Conservation (phyloP, 1,139 yeast species). For the Spathaspora sp. region DNA sequence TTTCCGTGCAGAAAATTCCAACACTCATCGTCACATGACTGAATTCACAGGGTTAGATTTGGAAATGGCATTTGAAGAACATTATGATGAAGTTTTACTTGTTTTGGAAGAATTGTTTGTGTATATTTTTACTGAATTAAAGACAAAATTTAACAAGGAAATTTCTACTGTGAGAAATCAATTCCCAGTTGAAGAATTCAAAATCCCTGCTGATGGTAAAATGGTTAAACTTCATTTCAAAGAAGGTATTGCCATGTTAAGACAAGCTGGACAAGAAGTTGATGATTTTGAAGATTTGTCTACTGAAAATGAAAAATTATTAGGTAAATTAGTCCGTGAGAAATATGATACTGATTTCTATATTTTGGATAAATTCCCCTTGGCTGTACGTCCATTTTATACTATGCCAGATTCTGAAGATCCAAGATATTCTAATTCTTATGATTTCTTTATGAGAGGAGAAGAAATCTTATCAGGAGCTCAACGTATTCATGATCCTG, state of each 20-base stretch:
- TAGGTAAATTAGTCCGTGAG: conserved; percentile 90
- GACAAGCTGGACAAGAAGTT: conserved; percentile 79
- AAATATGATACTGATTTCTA: conserved; percentile 96
- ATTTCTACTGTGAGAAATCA: conserved; percentile 90
- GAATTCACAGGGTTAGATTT: conserved; percentile 96
- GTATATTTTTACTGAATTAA: conserved; percentile 83
- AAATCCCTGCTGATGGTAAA: conserved; percentile 83
- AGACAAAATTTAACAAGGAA: conserved; percentile 75
- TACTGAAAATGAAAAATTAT: conserved; percentile 90
- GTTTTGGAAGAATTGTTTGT: conserved; percentile 81
- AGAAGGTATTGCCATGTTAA: conserved; percentile 85
- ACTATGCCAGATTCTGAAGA: conserved; percentile 98
- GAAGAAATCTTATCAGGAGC: conserved; percentile 99
- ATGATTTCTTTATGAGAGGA: conserved; percentile 99
- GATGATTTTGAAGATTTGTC: conserved; percentile 87
- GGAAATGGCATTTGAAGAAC: conserved; percentile 98
- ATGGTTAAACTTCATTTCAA: conserved; percentile 89
- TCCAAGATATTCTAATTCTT: conserved; percentile 88
- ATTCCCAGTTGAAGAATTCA: conserved; percentile 96
- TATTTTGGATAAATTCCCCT: conserved; percentile 96
- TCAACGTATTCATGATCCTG: conserved; percentile 96
- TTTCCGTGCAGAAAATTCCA: conserved; percentile 97
- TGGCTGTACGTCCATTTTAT: conserved; percentile 95
- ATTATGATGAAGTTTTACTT: conserved; percentile 92
- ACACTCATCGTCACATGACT: conserved; percentile 99